Base-by-base conservation (phyloP, 2,329 filamentous ascomycete species). In the Blastomyces parvus region DNA sequence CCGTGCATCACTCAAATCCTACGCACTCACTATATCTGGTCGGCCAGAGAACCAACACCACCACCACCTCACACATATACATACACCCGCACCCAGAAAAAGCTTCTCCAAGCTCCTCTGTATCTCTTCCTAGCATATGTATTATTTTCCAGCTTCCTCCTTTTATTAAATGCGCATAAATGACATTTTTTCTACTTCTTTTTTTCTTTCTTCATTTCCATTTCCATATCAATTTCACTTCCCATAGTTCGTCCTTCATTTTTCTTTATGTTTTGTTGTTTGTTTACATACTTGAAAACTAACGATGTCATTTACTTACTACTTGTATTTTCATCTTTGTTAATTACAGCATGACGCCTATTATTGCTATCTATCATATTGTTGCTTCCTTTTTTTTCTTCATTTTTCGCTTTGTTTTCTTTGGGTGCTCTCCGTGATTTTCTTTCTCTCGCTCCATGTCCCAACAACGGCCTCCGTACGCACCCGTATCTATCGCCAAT, bases 71-170 rank as follows among this genome's bases (percentile, higher is more conserved):
- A n/a, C 11, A 50, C 46, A 50, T 14, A 4, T 25, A 50, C n/a
- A 25, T 44, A 13, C 9, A 48, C 11, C 22, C 22, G 33, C 52
- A 55, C 11, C 11, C 33, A 36, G 33, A 42, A 14, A 42, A 2
- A 42, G 40, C 40, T 42, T 42, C 40, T 42, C 13, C 19, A n/a
- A 19, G 27, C 30, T n/a, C 52, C 7, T 33, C 19, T 55, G 52
- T 61, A 59, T 65, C 58, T 60, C 65, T 63, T 59, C 52, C 63
- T 56, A 36, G 8, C 38, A 59, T 61, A 63, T 57, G 42, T 59
- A 42, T 40, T 53, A 36, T 62, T 52, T 55, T 55, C 6, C 42
- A 22, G 22, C 13, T 22, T 56, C 27, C 38, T 33, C 17, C 33
- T 8, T 25, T 57, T 33, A 22, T 40, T 40, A 57, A 57, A 36